Conservation (phyloP, 2,329 filamentous ascomycete genomes). For the Fusarium sp. region DNA sequence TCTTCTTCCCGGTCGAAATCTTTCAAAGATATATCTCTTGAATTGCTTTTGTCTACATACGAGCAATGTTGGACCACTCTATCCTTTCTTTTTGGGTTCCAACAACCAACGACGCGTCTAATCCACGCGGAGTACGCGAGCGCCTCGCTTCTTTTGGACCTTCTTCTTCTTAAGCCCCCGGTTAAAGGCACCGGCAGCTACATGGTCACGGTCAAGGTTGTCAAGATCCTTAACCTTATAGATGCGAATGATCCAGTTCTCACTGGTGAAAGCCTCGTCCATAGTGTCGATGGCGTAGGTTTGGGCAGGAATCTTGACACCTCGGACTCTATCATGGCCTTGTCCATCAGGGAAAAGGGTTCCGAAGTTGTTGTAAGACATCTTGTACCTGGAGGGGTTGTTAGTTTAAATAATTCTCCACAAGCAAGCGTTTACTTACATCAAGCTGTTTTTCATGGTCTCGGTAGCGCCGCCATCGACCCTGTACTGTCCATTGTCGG, state of each 20-base stretch:
- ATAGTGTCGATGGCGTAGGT: slow-evolving; percentile 88
- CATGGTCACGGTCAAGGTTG: slow-evolving; percentile 92
- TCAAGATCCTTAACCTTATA: slow-evolving; percentile 99
- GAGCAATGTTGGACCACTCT: slow-evolving; percentile 39
- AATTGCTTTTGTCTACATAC: slow-evolving; percentile 53
- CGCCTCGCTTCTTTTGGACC: slow-evolving; percentile 76
- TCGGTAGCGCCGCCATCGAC: slow-evolving; percentile 94
- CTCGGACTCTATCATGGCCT: slow-evolving; percentile 89
- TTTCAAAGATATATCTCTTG: slow-evolving; percentile 57
- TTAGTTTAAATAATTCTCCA: slow-evolving; percentile 20
- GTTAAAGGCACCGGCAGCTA: slow-evolving; percentile 75
- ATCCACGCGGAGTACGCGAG: slow-evolving; percentile 78
- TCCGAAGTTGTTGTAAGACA: slow-evolving; percentile 99
- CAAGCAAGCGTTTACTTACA: slow-evolving; percentile 72
- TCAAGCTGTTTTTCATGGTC: slow-evolving; percentile 99
- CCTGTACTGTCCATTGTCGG: slow-evolving; percentile 90
- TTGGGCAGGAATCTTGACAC: slow-evolving; percentile 81
- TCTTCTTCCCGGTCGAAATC: slow-evolving; percentile 41
- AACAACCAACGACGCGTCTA: slow-evolving; percentile 56
- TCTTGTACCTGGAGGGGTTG: slow-evolving; percentile 85
- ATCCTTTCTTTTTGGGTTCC: slow-evolving; percentile 36
- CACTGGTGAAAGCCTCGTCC: slow-evolving; percentile 97
- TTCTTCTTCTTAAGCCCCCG: slow-evolving; percentile 89
- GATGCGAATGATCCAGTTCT: slow-evolving; percentile 99
- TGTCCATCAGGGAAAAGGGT: slow-evolving; percentile 91